Evolutionary conservation across 2,329 filamentous ascomycete genomes (phyloP).

Genomic region (Aspergillus clavatus): DNA sequence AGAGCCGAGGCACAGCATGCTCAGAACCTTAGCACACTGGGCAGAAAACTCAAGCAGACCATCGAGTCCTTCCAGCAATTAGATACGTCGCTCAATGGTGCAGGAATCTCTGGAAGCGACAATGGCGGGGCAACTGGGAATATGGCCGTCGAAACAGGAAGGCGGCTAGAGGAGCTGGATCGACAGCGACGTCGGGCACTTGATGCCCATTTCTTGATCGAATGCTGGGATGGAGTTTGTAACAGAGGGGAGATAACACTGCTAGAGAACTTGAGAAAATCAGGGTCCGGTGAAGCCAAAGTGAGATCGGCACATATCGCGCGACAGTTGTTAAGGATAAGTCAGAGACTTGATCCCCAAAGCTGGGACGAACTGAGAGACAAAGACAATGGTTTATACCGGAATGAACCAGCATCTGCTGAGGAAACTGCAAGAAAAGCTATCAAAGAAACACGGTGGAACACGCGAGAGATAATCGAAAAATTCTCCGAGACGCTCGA

Average conservation of each 20-base stretch:
- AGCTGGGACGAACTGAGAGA: conserved; percentile 58
- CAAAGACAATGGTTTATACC: conserved; percentile 49
- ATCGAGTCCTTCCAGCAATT: conserved; percentile 88
- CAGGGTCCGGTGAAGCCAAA: conserved; percentile 84
- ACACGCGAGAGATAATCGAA: conserved; percentile 86
- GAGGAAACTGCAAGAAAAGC: conserved; percentile 50
- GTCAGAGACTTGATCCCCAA: conserved; percentile 76
- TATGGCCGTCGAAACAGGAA: conserved; percentile 89
- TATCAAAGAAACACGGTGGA: conserved; percentile 41
- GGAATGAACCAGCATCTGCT: conserved; percentile 21
- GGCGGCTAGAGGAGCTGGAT: conserved; percentile 89
- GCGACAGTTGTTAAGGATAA: conserved; percentile 88
- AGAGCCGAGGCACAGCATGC: conserved; percentile 89
- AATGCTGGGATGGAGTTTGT: conserved; percentile 94
- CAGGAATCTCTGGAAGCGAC: conserved; percentile 35
- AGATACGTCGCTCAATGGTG: conserved; percentile 72
- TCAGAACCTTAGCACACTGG: conserved; percentile 80
- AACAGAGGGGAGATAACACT: conserved; percentile 80
- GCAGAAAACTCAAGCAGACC: conserved; percentile 83
- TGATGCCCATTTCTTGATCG: conserved; percentile 90
- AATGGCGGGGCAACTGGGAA: conserved; percentile 61
- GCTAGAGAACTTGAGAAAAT: conserved; percentile 81
- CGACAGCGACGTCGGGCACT: conserved; percentile 82
- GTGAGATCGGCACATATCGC: conserved; percentile 92
- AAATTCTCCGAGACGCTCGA: conserved; percentile 95